A percentile compares a stretch with the other conserved stretches of the same genome.
Conservation (phyloP, 495 filamentous ascomycete species). For the Cercophora sp. region DNA sequence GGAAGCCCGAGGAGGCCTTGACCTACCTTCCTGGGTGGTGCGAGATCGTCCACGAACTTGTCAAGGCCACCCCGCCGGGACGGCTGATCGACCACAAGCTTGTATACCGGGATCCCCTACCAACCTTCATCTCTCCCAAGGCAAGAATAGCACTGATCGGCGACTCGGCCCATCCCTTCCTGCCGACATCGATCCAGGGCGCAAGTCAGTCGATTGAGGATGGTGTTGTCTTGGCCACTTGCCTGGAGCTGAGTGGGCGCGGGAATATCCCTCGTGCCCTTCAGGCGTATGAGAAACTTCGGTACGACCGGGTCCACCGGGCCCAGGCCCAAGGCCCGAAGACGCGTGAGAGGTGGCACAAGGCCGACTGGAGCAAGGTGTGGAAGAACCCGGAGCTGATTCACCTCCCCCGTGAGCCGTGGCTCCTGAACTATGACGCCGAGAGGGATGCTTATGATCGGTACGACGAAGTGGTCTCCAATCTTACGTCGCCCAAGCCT, state of each 20-base stretch:
- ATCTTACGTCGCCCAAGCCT: slow-evolving; percentile 3
- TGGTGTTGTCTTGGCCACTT: slow-evolving; percentile 61
- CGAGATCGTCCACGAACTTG: slow-evolving; percentile 53
- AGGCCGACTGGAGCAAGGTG: slow-evolving; percentile 54
- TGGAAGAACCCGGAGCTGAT: slow-evolving; percentile 57
- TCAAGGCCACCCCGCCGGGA: slow-evolving; percentile 55
- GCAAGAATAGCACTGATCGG: slow-evolving; percentile 61
- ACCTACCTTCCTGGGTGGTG: slow-evolving; percentile 62
- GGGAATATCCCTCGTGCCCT: slow-evolving; percentile 41
- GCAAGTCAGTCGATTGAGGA: slow-evolving; percentile 71
- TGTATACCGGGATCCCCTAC: slow-evolving; percentile 64
- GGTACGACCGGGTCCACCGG: slow-evolving; percentile 50
- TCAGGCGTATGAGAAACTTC: slow-evolving; percentile 44
- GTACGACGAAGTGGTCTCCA: slow-evolving; percentile 14
- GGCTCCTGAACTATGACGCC: slow-evolving; percentile 59
- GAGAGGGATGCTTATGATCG: slow-evolving; percentile 52
- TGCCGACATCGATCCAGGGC: slow-evolving; percentile 68
- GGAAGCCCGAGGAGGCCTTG: slow-evolving; percentile 56
- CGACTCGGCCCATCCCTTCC: slow-evolving; percentile 69
- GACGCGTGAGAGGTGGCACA: slow-evolving; percentile 59
- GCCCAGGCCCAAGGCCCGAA: slow-evolving; percentile 58
- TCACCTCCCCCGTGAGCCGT: slow-evolving; percentile 52
- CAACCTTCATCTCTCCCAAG: slow-evolving; percentile 58
- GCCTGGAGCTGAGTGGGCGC: slow-evolving; percentile 45
- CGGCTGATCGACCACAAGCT: slow-evolving; percentile 68